Base-by-base conservation (phyloP, 495 filamentous ascomycete species). In the Hypoxylon crocopeplum region DNA sequence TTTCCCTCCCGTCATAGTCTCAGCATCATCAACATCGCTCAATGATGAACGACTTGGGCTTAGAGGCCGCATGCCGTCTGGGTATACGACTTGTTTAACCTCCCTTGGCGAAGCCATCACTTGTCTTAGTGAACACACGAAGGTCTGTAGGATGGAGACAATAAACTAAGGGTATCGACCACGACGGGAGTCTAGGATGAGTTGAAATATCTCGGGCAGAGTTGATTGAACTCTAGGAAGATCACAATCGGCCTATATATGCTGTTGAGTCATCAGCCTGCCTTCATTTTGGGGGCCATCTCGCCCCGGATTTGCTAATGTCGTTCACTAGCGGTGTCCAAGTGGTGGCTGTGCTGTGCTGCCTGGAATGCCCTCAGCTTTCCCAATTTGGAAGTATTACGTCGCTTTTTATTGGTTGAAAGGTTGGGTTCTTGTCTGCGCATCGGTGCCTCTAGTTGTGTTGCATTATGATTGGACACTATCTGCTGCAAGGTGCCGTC, bases 401-500 rank as follows among this genome's bases (percentile, higher is more conserved):
- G n/a, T n/a, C n/a, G n/a, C n/a, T n/a, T n/a, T n/a, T n/a, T n/a
- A n/a, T n/a, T n/a, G n/a, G n/a, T n/a, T n/a, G n/a, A n/a, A n/a
- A n/a, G n/a, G n/a, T n/a, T n/a, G n/a, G n/a, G n/a, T n/a, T n/a
- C n/a, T n/a, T n/a, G n/a, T n/a, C n/a, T n/a, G n/a, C n/a, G n/a
- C n/a, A n/a, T n/a, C n/a, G n/a, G n/a, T n/a, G 56, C 48, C 41
- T 59, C 5, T 30, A 44, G n/a, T 22, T 30, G 24, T 20, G 58
- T 50, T 20, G 37, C 45, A 49, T 49, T n/a, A 5, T 48, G 58
- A 61, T 61, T 61, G 50, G 58, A 32, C 17, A 27, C 42, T 32
- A 27, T 37, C 29, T 45, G 10, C 50, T 61, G 44, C 59, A 46
- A 16, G 25, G 10, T 46, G 34, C 45, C 44, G 22, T 39, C 20